Percentiles rank a stretch among this genome's conserved stretches.
Conservation (phyloP, 73 alveolate genomes). For the Paramecium sonneborni region DNA sequence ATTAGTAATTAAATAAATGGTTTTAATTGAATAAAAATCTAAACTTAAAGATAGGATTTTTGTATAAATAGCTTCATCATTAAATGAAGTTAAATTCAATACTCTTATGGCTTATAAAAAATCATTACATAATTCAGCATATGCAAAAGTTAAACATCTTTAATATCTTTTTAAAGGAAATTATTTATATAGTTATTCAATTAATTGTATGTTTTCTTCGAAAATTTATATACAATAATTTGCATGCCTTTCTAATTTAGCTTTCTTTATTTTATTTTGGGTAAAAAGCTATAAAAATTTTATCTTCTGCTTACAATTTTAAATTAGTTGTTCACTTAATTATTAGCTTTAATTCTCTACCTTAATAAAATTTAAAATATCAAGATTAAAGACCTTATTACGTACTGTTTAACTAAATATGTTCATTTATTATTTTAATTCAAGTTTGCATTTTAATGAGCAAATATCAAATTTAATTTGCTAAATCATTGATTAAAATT, state of each 20-base stretch:
- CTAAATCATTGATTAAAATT: background rate
- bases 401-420: background rate
- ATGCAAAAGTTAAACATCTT: background rate
- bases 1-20: background rate
- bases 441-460: background rate
- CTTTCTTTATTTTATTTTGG: background rate
- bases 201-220: background rate
- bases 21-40: background rate
- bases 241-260: background rate
- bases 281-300: background rate
- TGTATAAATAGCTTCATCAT: background rate
- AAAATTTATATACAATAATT: background rate
- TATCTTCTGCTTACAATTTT: background rate
- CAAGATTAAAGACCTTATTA: background rate
- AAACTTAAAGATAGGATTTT: background rate
- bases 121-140: conserved; percentile 31
- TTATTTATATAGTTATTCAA: background rate
- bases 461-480: background rate
- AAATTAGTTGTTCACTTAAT: background rate
- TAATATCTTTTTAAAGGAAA: background rate
- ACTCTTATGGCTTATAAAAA: background rate
- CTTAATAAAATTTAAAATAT: background rate
- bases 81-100: background rate
- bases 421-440: background rate
- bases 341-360: background rate